These are phyloP conservation scores for Suillus subalutaceus DNA, from an alignment of 768 basidiomycete species.

Conservation along the genomic window DNA sequence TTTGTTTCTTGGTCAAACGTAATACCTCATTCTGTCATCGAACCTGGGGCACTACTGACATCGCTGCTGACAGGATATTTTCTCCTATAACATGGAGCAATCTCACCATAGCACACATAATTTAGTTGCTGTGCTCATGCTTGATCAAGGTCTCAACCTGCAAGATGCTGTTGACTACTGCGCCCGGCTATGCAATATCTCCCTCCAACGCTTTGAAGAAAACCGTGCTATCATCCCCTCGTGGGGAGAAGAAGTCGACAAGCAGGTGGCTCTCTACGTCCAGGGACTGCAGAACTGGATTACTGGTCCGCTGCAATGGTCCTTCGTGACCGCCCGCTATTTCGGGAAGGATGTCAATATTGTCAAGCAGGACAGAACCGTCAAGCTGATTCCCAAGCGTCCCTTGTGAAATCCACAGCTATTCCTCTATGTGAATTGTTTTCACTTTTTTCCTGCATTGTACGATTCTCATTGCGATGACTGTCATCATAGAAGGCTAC, in stretches of 20 bases:
- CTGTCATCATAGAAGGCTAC: neutral
- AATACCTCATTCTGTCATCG: slow-evolving; percentile 14
- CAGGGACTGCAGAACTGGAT: slow-evolving; percentile 70
- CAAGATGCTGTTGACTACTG: slow-evolving; percentile 68
- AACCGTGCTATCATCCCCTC: slow-evolving; percentile 26
- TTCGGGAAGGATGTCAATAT: slow-evolving; percentile 57
- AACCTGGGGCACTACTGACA: slow-evolving; percentile 2
- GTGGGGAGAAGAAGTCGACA: slow-evolving; percentile 64
- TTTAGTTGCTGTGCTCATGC: slow-evolving; percentile 71
- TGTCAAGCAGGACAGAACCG: slow-evolving; percentile 42
- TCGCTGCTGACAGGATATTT: slow-evolving; percentile 54
- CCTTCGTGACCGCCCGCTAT: slow-evolving; percentile 54
- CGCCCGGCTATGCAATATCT: slow-evolving; percentile 59
- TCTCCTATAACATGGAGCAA: slow-evolving; percentile 78
- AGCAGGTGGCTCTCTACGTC: slow-evolving; percentile 59
- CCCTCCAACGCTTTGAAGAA: slow-evolving; percentile 52
- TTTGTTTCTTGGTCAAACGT: slow-evolving; percentile 54
- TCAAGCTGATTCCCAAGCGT: slow-evolving; percentile 52
- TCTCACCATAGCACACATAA: slow-evolving; percentile 70
- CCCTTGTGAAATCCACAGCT: slow-evolving; percentile 22
- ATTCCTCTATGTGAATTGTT: neutral
- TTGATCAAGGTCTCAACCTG: slow-evolving; percentile 54
- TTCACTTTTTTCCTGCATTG: neutral
- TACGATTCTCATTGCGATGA: neutral
- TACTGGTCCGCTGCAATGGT: slow-evolving; percentile 73